Evolutionary conservation across 495 filamentous ascomycete genomes (phyloP), one percentile per base, ranked within the genome.

Genomic region (Talaromyces nanjingensis): DNA sequence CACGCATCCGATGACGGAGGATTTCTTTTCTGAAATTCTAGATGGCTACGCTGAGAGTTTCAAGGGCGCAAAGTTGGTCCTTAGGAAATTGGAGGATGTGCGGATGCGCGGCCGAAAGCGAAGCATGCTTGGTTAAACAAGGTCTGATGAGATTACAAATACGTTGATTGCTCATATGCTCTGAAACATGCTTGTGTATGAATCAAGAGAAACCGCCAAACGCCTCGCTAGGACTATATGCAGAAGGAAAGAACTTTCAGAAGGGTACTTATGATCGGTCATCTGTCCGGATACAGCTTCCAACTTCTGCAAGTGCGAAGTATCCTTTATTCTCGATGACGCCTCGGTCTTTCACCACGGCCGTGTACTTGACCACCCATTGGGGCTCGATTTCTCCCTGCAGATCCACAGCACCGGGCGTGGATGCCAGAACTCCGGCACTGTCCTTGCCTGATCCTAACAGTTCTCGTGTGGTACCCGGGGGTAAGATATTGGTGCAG

Each of bases 251-350:
- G 37, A 27, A 45, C 65, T 54, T 63, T 12, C 64, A 45, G 59
- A 60, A 24, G 4, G n/a, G 49, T 12, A 20, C 14, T 61, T 12
- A 42, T 29, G 67, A 56, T 72, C 63, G 64, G 52, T 65, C 63
- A 69, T 60, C 12, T 16, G 64, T 18, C 65, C 76, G 67, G 59
- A 79, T 71, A 66, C 77, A 78, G 59, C 63, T 79, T 65, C 70
- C 77, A 60, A 93, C 73, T 73, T 91, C 86, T 14, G 91, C 93
- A 59, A 87, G 84, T 3, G 92, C 92, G 79, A 96, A 96, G 74
- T 96, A 97, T 14, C 94, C 94, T 79, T 98, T 98, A 71, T 94
- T 96, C 82, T 99, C 94, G 60, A 99, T 91, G 4, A 98, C 94
- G 0, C 94, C 96, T n/a, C 94, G 81, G 72, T 97, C 87, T 72